A percentile compares a stretch with the other conserved stretches of the same genome.
Evolutionary conservation across 441 rosid genomes (phyloP).

Genomic region (Cnidoscolus chayamansa): DNA sequence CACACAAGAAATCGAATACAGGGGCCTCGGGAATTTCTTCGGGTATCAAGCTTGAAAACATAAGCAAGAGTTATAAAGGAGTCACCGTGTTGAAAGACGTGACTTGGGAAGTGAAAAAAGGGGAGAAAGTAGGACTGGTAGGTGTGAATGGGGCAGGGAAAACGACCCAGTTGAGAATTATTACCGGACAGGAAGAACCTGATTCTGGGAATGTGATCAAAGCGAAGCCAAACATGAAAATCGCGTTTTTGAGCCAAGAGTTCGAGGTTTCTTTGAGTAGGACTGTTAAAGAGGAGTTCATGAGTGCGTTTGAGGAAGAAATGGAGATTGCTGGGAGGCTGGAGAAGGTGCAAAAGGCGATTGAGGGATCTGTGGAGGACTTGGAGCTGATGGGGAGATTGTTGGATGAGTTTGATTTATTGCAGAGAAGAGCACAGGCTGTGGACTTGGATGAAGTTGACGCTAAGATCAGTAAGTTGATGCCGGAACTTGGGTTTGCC

Average conservation of each 20-base stretch:
- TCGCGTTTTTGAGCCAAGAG: constrained; percentile 81
- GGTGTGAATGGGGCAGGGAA: constrained; percentile 96
- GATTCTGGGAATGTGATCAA: constrained; percentile 82
- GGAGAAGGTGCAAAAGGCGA: constrained; percentile 77
- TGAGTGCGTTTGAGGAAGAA: constrained; percentile 81
- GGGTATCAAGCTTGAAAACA: constrained; percentile 77
- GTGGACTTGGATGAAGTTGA: constrained; percentile 66
- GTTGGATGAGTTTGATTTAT: constrained; percentile 84
- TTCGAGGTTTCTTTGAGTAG: constrained; percentile 83
- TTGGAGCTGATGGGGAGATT: constrained; percentile 91
- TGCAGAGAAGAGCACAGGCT: constrained; percentile 81
- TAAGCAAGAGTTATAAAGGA: constrained; percentile 76
- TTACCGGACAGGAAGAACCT: constrained; percentile 74
- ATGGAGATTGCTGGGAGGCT: constrained; percentile 68
- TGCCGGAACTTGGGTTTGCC: constrained; percentile 84
- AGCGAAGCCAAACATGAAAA: constrained; percentile 65
- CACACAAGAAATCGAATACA: constrained; percentile 31
- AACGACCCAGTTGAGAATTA: constrained; percentile 89
- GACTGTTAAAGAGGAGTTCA: constrained; percentile 90
- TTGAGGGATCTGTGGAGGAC: constrained; percentile 75
- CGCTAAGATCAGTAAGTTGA: constrained; percentile 78
- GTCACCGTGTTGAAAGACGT: constrained; percentile 77
- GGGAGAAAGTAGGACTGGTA: constrained; percentile 86
- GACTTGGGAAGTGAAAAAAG: constrained; percentile 87
- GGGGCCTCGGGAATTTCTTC: constrained; percentile 80